phyloP scores from a whole-genome alignment of 192 early-diverging fungal genomes.

The Linnemannia zychae region DNA sequence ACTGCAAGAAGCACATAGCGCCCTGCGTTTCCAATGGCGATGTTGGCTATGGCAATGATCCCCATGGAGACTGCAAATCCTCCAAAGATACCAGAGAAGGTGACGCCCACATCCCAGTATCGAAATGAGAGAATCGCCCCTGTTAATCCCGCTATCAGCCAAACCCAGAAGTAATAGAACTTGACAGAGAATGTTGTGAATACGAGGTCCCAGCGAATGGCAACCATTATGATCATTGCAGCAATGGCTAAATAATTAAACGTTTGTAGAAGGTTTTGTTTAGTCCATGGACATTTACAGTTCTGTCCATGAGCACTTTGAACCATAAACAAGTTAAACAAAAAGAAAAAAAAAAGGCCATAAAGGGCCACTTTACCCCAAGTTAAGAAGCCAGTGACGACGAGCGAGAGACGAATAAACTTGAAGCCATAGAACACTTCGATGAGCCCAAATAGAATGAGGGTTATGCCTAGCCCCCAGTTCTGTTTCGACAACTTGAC shows the following conservation, averaged over 20 bases:
- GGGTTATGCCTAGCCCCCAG: constrained; percentile 20
- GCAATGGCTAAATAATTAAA: constrained; percentile 16
- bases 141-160: constrained; percentile 27
- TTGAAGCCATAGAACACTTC: constrained; percentile 53
- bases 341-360: too few relatives aligned
- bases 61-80: constrained; percentile 51
- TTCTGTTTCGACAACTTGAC: constrained; percentile 14
- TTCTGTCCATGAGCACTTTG: background rate
- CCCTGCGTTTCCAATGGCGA: constrained; percentile 29
- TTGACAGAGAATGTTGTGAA: constrained; percentile 45
- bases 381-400: constrained; percentile 44
- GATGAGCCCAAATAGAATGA: constrained; percentile 39
- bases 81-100: constrained; percentile 43
- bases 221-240: constrained; percentile 49
- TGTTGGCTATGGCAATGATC: constrained; percentile 39
- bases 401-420: constrained; percentile 38
- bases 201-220: constrained; percentile 48
- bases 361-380: constrained; percentile 22
- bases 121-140: constrained; percentile 39
- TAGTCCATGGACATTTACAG: background rate
- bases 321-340: background rate
- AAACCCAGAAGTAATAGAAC: constrained; percentile 51
- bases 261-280: background rate
- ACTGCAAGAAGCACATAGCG: constrained; percentile 43
- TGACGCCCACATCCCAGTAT: constrained; percentile 54